phyloP scores from a whole-genome alignment of 768 basidiomycete species.

The Boletus reticulatus region DNA sequence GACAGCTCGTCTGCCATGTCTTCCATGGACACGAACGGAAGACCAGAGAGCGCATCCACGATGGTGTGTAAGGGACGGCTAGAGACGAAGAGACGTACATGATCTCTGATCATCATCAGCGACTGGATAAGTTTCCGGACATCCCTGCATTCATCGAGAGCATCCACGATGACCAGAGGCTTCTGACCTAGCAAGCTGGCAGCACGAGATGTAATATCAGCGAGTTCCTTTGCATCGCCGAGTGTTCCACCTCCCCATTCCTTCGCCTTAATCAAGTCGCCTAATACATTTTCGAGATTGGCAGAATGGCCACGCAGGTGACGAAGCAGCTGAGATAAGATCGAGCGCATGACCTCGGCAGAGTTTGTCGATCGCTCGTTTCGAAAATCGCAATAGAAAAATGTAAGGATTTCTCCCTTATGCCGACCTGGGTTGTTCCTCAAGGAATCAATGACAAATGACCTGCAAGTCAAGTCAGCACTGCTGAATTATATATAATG shows the following conservation, averaged over 20 bases:
- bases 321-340: background rate
- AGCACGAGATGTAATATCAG: background rate
- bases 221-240: background rate
- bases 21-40: background rate
- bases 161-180: constrained; percentile 3
- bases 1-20: background rate
- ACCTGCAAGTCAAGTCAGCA: background rate
- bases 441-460: constrained; percentile 1
- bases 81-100: background rate
- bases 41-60: background rate
- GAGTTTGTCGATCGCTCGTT: background rate
- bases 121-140: background rate
- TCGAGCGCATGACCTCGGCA: constrained; percentile 3
- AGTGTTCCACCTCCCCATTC: background rate
- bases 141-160: constrained; percentile 4
- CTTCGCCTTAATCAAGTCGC: background rate
- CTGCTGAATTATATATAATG: background rate
- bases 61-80: background rate
- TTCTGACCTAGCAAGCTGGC: background rate
- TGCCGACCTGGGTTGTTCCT: background rate
- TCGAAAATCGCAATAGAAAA: constrained; percentile 4
- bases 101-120: background rate
- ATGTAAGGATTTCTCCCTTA: background rate
- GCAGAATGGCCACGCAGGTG: background rate
- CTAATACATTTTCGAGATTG: background rate